These are phyloP conservation scores for Mycena galopus DNA, from an alignment of 768 basidiomycete genomes.

Conservation along the genomic window DNA sequence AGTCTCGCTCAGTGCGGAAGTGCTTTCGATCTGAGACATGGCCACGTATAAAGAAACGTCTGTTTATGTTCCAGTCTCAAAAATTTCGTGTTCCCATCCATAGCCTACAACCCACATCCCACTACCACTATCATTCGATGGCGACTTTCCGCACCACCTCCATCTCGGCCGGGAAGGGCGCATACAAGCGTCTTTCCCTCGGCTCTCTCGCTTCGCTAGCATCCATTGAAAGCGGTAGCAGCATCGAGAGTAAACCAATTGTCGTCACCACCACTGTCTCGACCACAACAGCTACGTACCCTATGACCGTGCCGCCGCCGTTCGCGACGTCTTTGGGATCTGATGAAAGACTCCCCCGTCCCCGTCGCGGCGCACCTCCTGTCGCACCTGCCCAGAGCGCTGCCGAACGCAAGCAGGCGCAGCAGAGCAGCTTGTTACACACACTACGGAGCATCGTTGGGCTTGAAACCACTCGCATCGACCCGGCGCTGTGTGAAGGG, in stretches of 20 bases:
- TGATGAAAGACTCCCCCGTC: constrained; percentile 14
- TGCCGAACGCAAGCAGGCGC: background rate
- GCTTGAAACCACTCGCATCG: background rate
- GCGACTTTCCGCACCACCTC: constrained; percentile 10
- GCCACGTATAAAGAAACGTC: no score
- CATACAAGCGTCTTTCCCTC: background rate
- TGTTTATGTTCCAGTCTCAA: background rate
- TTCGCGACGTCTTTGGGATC: constrained; percentile 21
- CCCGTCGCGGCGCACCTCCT: constrained; percentile 14
- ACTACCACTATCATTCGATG: background rate
- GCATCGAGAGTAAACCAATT: constrained; percentile 4
- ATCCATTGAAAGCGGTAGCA: background rate
- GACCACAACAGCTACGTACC: background rate
- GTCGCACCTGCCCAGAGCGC: background rate
- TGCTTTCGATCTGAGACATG: no score
- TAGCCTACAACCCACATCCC: background rate
- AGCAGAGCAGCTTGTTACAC: background rate
- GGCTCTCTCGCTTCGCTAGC: background rate
- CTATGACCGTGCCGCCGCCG: constrained; percentile 20
- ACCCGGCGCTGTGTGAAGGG: constrained; percentile 19
- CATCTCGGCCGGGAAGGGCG: constrained; percentile 4
- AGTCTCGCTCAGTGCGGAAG: no score
- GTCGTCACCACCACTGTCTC: constrained; percentile 5
- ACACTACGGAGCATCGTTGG: background rate
- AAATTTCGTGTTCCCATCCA: no score